Base-by-base conservation (phyloP, 2,329 filamentous ascomycete species). In the Gnomoniopsis smithogilvyi region DNA sequence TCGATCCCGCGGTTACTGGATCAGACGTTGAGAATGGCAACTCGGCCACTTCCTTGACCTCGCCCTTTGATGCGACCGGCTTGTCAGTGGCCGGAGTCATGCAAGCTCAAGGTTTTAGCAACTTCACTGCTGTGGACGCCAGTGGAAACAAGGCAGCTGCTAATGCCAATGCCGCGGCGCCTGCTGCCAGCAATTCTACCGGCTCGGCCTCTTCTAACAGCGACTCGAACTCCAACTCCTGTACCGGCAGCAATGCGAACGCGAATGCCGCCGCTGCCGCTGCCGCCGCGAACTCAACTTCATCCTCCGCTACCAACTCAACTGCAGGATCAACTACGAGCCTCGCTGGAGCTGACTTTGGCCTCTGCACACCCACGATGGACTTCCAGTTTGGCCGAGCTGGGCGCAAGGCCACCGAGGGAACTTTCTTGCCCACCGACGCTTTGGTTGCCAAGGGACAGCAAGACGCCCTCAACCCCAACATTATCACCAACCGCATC, bases 401-500 rank as follows among this genome's bases (percentile, higher is more conserved):
- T 30, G 51, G 56, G 38, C 58, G 53, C 48, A 21, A 34, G 14
- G 58, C 53, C 53, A 10, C 11, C 41, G 53, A 60, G 52, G n/a
- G 58, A 21, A 60, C 58, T 30, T 60, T 60, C 58, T 56, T 56
- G 52, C 58, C 58, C 3, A 61, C 56, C 24, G 59, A 61, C 46
- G 19, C 59, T 19, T 56, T 61, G 34, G 59, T 61, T 19, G 59
- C 48, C 51, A 59, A 59, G 49, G 56, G 56, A 30, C 59, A 85
- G 70, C 70, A 78, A 62, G 82, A 86, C 61, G 82, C 83, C 38
- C 72, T 85, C 14, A 86, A 86, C 78, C 83, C 83, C 41, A 83
- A 81, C 73, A 86, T 86, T 74, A 86, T 86, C 74, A 85, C 81
- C 67, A 85, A 84, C 73, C 77, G 81, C 19, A 79, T 86, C 64